Percentiles rank a stretch among this genome's conserved stretches.
These are phyloP conservation scores for Hanseniaspora guilliermondii DNA, from an alignment of 805 yeast genomes.

Conservation along the genomic window DNA sequence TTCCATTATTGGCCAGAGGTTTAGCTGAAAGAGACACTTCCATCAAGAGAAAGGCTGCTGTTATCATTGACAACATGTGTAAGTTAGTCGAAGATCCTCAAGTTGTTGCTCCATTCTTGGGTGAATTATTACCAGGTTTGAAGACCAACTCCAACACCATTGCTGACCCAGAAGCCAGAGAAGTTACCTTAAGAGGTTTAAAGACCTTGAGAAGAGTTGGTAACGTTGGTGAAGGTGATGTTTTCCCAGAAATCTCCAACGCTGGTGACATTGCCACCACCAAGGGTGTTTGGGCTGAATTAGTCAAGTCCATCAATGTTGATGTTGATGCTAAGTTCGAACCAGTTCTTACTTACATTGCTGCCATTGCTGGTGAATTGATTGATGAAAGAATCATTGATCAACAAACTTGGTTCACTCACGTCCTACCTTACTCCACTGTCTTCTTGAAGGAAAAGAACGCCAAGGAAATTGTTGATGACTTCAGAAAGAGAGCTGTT, in stretches of 20 bases:
- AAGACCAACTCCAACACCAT: constrained; percentile 87
- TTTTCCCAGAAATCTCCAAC: constrained; percentile 91
- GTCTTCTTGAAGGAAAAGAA: constrained; percentile 87
- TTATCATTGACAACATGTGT: constrained; percentile 99
- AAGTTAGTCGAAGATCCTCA: constrained; percentile 99
- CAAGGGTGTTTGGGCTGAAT: constrained; percentile 62
- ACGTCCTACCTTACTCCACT: constrained; percentile 87
- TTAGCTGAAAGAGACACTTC: constrained; percentile 98
- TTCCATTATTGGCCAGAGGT: constrained; percentile 97
- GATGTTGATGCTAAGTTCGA: constrained; percentile 65
- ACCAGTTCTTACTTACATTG: constrained; percentile 65
- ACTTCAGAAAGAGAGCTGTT: constrained; percentile 89
- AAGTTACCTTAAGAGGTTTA: constrained; percentile 92
- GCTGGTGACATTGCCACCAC: constrained; percentile 95
- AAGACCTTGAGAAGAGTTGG: constrained; percentile 98
- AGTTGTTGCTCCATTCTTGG: constrained; percentile 98
- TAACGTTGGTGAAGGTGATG: constrained; percentile 81
- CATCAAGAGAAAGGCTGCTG: constrained; percentile 99
- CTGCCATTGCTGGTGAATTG: constrained; percentile 97
- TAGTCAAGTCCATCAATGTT: constrained; percentile 52
- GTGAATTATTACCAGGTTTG: constrained; percentile 89
- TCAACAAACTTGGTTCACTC: constrained; percentile 79
- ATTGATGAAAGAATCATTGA: constrained; percentile 95
- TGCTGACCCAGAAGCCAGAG: constrained; percentile 99
- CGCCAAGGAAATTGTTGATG: constrained; percentile 82